These are phyloP conservation scores for Neurospora sp. DNA, from an alignment of 2,329 filamentous ascomycete genomes.

Conservation along the genomic window DNA sequence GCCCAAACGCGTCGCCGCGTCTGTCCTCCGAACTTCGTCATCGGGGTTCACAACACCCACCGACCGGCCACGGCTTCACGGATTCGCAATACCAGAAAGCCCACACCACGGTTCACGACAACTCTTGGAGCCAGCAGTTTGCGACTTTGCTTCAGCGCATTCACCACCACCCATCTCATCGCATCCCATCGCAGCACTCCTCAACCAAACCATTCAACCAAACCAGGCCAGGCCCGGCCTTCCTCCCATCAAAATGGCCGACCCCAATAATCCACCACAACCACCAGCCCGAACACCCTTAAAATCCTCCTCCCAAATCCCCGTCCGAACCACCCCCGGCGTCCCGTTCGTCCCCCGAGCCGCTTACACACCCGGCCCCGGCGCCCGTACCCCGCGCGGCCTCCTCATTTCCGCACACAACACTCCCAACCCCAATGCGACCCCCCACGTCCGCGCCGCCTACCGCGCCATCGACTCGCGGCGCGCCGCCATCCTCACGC, in stretches of 20 bases:
- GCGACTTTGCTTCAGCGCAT: neutral
- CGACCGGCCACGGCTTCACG: neutral
- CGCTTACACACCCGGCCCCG: constrained; percentile 17
- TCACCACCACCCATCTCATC: neutral
- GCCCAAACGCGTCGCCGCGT: neutral
- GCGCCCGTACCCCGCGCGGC: constrained; percentile 23
- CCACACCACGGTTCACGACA: neutral
- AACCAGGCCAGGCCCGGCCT: neutral
- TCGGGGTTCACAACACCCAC: neutral
- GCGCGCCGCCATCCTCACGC: constrained; percentile 50
- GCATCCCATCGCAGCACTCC: neutral
- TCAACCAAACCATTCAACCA: neutral
- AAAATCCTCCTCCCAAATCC: neutral
- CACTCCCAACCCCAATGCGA: constrained; percentile 29
- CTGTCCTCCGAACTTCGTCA: neutral
- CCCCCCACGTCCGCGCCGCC: constrained; percentile 53
- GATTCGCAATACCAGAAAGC: neutral
- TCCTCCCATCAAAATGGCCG: neutral
- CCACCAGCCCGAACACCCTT: neutral
- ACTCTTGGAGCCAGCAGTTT: neutral
- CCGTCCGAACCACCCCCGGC: constrained; percentile 6
- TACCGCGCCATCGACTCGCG: constrained; percentile 48
- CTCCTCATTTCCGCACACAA: constrained; percentile 33
- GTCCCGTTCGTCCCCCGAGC: constrained; percentile 17
- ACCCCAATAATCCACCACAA: neutral